Base-by-base conservation (phyloP, 805 yeast genomes). In the Cyberlindnera suaveolens region DNA sequence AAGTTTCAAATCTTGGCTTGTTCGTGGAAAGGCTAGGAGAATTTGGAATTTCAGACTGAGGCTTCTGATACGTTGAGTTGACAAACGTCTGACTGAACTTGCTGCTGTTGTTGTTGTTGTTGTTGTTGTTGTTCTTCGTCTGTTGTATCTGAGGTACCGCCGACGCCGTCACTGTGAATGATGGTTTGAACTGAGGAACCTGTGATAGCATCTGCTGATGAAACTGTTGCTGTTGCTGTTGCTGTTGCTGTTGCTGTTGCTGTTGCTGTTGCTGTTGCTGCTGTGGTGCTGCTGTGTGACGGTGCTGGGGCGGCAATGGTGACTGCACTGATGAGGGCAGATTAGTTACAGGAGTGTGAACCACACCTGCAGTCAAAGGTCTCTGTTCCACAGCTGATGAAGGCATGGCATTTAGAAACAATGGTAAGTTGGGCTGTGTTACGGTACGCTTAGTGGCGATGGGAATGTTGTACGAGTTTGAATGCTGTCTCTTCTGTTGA, bases 401-500 rank as follows among this genome's bases (percentile, higher is more conserved):
- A 23, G 27, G 27, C 27, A 23, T 23, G 11, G 27, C 27, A 23
- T 23, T 23, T 9, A 23, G 27, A 17, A 14, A 18, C 26, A 17
- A 33, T 6, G 46, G 46, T 13, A 44, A 36, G n/a, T 23, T 39
- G 15, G 47, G 45, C 33, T 47, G 47, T 3, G 51, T 42, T 13
- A 51, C 52, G 2, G 49, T 31, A 20, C 46, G 39, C 41, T 51
- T 51, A 16, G 42, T 31, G 13, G 49, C 40, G 27, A 19, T 41
- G 11, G 51, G 49, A 41, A 47, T 49, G 34, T 47, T 46, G 33
- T 47, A 47, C 15, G 56, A 52, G 38, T 42, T 48, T 10, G 56
- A 52, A 38, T 52, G 56, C 40, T 52, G 56, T 20, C 56, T 46
- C 44, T 52, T 52, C 42, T 52, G 53, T 26, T 46, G 48, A 18